Evolutionary conservation across 805 yeast species (phyloP).

Genomic region (Kodamaea kaohsiungensis): DNA sequence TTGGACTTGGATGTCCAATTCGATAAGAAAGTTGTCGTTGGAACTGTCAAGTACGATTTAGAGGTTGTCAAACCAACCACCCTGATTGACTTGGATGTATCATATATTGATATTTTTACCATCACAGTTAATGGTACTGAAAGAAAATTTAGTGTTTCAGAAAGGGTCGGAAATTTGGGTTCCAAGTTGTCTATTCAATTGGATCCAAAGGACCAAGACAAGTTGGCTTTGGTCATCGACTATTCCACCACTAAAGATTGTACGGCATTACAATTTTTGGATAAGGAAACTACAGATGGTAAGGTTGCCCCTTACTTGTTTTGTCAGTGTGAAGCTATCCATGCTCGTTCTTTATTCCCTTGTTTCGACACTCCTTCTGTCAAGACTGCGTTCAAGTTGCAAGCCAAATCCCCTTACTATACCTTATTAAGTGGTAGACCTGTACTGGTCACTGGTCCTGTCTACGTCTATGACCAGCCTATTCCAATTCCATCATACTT

Average conservation of each 20-base stretch:
- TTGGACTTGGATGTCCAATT: conserved; percentile 26
- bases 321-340: conserved; percentile 39
- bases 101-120: conserved; percentile 21
- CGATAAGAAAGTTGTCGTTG: conserved; percentile 22
- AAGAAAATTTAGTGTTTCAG: conserved; percentile 13
- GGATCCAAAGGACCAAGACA: background rate
- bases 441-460: conserved; percentile 14
- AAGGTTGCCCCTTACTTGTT: conserved; percentile 36
- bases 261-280: conserved; percentile 37
- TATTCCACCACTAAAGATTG: conserved; percentile 32
- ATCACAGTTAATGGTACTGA: conserved; percentile 21
- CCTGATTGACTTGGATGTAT: conserved; percentile 26
- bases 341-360: conserved; percentile 37
- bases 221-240: conserved; percentile 15
- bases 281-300: conserved; percentile 23
- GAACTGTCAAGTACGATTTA: conserved; percentile 25
- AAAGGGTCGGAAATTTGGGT: conserved; percentile 26
- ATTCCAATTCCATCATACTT: conserved; percentile 38
- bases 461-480: conserved; percentile 32
- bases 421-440: conserved; percentile 36
- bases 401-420: conserved; percentile 26
- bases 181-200: conserved; percentile 23
- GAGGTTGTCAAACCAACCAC: conserved; percentile 3
- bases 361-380: conserved; percentile 39
- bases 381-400: conserved; percentile 28